These are phyloP conservation scores for Ampelocalamus luodianensis DNA, from an alignment of 176 grass and related monocot species.

Conservation along the genomic window DNA sequence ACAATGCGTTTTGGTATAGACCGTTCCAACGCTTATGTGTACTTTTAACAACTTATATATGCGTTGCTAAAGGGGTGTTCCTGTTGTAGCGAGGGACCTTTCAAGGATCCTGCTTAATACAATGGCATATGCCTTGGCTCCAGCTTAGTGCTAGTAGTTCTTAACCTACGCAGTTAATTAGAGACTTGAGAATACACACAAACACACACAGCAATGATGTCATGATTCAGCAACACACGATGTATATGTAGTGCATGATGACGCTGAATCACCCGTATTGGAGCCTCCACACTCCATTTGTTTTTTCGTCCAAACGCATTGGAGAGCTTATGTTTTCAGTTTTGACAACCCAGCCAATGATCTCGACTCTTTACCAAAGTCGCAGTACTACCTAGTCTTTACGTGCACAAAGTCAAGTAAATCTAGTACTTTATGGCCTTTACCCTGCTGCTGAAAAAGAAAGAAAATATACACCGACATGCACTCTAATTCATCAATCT, in stretches of 20 bases:
- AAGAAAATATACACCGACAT: not conserved
- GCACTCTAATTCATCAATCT: no score
- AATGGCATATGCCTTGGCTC: not conserved
- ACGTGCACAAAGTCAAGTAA: not conserved
- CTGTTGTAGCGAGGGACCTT: no score
- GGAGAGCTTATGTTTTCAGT: no score
- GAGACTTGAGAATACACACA: not conserved
- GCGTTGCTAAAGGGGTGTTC: no score
- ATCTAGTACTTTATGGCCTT: no score
- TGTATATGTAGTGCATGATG: constrained; percentile 41
- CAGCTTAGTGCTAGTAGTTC: not conserved
- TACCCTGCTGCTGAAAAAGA: not conserved
- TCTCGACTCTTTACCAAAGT: constrained; percentile 16
- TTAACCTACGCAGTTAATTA: not conserved
- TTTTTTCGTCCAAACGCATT: not conserved
- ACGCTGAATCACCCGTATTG: constrained; percentile 14
- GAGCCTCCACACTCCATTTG: not conserved
- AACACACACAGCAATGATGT: constrained; percentile 9
- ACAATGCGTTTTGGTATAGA: no score
- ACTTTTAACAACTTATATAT: no score
- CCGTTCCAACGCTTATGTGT: no score
- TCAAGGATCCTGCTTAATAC: not conserved
- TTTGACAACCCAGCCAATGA: not conserved
- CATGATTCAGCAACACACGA: constrained; percentile 38
- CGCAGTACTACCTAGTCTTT: not conserved